A percentile compares a stretch with the other conserved stretches of the same genome.
Conservation (phyloP, 139 green algal species). For the Cymbomonas tetramitiformis region DNA sequence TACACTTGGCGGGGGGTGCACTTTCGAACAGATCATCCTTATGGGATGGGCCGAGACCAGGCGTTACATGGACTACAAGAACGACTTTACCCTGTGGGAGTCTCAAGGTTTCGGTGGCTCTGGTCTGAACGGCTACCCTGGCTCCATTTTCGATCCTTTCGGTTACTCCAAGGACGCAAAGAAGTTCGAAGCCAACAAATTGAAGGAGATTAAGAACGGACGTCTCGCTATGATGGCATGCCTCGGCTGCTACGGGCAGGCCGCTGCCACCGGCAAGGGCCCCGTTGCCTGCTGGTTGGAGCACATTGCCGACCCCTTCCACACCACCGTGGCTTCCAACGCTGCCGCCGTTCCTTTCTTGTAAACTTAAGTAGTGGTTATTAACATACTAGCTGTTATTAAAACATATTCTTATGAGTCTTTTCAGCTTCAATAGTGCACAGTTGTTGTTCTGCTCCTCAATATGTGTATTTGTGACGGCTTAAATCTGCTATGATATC, state of each 20-base stretch:
- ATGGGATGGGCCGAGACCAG: conserved; percentile 39
- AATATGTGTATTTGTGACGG: too few relatives aligned
- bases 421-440: too few relatives aligned
- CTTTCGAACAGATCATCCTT: conserved; percentile 29
- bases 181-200: conserved; percentile 62
- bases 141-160: conserved; percentile 87
- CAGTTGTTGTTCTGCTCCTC: too few relatives aligned
- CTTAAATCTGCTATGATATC: too few relatives aligned
- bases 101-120: conserved; percentile 55
- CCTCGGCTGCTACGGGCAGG: conserved; percentile 57
- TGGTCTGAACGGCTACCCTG: conserved; percentile 67
- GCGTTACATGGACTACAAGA: conserved; percentile 36
- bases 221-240: conserved; percentile 54
- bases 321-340: conserved; percentile 74
- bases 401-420: too few relatives aligned
- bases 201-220: conserved; percentile 94
- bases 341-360: conserved; percentile 2
- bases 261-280: conserved; percentile 65
- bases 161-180: conserved; percentile 62
- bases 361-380: too few relatives aligned
- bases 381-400: too few relatives aligned
- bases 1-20: too few relatives aligned
- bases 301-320: conserved; percentile 67
- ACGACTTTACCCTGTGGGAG: too few relatives aligned
- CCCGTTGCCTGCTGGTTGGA: conserved; percentile 76